Base-by-base conservation (phyloP, 106 monocot genomes). In the Narthecium ossifragum region DNA sequence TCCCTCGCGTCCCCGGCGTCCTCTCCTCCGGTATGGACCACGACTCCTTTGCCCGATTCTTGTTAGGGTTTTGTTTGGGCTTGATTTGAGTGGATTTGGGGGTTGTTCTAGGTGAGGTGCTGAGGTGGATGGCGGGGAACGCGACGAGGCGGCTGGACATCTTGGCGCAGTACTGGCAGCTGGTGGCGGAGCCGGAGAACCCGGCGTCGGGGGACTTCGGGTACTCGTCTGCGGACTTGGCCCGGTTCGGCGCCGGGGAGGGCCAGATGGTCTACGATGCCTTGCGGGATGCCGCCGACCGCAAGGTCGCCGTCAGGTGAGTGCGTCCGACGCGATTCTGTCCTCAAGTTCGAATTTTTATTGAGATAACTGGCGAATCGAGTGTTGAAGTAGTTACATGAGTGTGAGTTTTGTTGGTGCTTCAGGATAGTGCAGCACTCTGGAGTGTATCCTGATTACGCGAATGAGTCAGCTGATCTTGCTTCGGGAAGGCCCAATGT, bases 101-200 rank as follows among this genome's bases (percentile, higher is more conserved):
- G 15, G 13, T 25, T 12, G 17, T 5, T 1, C 14, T 61, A 93
- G 93, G 72, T 29, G 89, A 94, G 3, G 89, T 89, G 65, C 48
- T 94, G 6, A 38, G 55, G 50, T 94, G 93, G 89, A 37, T 94
- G 70, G 89, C 93, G 10, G 89, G 89, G 58, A 94, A 94, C 43
- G 60, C 93, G 3, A 89, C 82, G 26, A 34, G 66, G 77, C 77
- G 34, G 31, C 65, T 94, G 61, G 93, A 89, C 55, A 53, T 94
- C 14, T 67, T 86, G 6, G 94, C 73, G 33, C 94, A 96, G 72
- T 96, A 96, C 51, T 96, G 94, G 94, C 77, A 96, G 78, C 66
- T 96, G 15, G 28, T 90, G 45, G 75, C 89, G 21, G 62, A 71
- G 62, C 80, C 83, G 0, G 31, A 38, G n/a, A 74, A 96, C 67